These are phyloP conservation scores for Zymoseptoria passerinii DNA, from an alignment of 2,329 filamentous ascomycete species.

Conservation along the genomic window DNA sequence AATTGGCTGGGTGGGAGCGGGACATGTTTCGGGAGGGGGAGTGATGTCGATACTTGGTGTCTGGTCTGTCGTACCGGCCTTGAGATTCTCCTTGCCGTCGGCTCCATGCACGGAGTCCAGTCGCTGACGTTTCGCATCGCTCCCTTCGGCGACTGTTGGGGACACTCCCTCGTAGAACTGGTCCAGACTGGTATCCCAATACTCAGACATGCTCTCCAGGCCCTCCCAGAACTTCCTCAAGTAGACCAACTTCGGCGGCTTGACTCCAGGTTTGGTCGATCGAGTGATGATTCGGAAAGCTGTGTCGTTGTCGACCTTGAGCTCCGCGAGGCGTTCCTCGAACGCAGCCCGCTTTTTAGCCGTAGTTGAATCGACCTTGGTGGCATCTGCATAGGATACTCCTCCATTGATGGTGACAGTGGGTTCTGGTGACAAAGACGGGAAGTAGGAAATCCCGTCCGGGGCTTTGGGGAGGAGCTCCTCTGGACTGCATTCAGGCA, in stretches of 20 bases:
- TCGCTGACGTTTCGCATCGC: conserved; percentile 21
- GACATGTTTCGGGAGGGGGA: neutral
- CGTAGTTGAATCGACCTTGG: conserved; percentile 39
- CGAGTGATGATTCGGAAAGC: conserved; percentile 50
- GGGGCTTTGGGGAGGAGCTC: conserved; percentile 31
- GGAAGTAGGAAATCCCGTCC: conserved; percentile 32
- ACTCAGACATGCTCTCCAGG: conserved; percentile 51
- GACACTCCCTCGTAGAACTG: conserved; percentile 39
- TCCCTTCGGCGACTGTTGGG: conserved; percentile 8
- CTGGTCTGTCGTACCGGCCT: neutral
- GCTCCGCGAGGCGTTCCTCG: conserved; percentile 42
- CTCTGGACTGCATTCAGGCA: conserved; percentile 31
- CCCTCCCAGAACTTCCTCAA: conserved; percentile 53
- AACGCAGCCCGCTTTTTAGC: conserved; percentile 43
- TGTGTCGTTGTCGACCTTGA: conserved; percentile 48
- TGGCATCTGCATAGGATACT: conserved; percentile 11
- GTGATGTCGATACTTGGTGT: neutral
- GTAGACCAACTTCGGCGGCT: conserved; percentile 45
- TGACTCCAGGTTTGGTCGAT: conserved; percentile 37
- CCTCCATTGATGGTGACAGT: conserved; percentile 26
- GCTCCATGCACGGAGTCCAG: conserved; percentile 10
- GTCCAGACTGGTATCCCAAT: conserved; percentile 54
- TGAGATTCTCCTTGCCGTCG: neutral
- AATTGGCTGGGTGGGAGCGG: neutral
- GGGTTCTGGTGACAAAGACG: conserved; percentile 23